Evolutionary conservation across 2,329 filamentous ascomycete species (phyloP), one percentile per base, ranked within the genome.

Genomic region (Paraphoma sp.): DNA sequence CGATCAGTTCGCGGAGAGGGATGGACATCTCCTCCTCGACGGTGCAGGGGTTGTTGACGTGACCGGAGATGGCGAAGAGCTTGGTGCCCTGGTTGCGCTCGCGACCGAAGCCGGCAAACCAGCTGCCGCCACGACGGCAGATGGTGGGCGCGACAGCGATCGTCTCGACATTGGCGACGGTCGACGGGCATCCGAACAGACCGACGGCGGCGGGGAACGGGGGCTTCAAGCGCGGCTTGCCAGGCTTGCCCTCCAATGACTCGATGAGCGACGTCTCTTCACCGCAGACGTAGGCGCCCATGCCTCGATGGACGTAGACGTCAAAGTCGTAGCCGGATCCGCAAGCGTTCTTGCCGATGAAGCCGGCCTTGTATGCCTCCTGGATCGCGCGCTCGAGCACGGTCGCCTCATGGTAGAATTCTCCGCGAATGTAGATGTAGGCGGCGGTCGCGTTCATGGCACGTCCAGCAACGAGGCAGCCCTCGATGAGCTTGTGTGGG

Each of bases 21-120:
- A 99, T 99, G 50, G 92, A 96, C 95, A 99, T 99, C 82, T 99
- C 95, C 82, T 99, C 95, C 80, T 99, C 95, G 59, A 99, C 95
- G 1, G 95, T 98, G 79, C 87, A 92, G 52, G 95, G 95, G 83
- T 98, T 96, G 86, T 99, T 99, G 82, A 99, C 95, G 79, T 98
- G 92, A 29, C 95, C 95, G 52, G 94, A 98, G 77, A 99, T 98
- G 79, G 93, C 97, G 84, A 90, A 99, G 42, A 99, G 90, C 85
- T 99, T 99, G 64, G 95, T 99, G 72, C 95, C 95, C 70, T 92
- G 86, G 82, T 99, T 99, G 66, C 95, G 89, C 83, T 98, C 94
- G 68, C 95, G 93, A 51, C 95, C 95, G 75, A 99, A 98, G 50
- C 87, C 82, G 63, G 91, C 92, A 76, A 99, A 99, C 95, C 95